These are phyloP conservation scores for Trichaptum fuscoviolaceum DNA, from an alignment of 768 basidiomycete genomes.

Conservation along the genomic window DNA sequence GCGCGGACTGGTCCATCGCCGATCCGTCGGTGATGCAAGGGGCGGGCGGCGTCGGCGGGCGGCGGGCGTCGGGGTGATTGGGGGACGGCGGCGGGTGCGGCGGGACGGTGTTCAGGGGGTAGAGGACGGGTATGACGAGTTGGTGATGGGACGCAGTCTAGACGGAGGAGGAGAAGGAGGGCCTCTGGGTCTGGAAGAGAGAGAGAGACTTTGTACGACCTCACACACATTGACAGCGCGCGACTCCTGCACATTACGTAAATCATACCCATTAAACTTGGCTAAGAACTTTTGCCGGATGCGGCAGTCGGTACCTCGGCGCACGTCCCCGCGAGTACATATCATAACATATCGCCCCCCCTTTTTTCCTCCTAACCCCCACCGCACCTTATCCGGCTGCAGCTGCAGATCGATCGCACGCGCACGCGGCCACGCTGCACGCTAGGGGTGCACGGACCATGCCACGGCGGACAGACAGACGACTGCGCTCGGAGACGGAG, in stretches of 20 bases:
- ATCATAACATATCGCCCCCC: neutral
- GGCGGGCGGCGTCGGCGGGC: conserved; percentile 20
- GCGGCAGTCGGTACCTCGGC: too few relatives aligned
- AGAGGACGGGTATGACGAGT: neutral
- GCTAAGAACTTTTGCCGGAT: too few relatives aligned
- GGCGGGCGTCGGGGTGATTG: conserved; percentile 38
- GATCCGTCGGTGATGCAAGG: neutral
- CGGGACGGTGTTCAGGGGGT: neutral
- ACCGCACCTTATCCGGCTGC: neutral
- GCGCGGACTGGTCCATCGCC: conserved; percentile 1
- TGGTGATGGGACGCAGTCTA: too few relatives aligned
- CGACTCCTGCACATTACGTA: too few relatives aligned
- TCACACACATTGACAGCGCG: too few relatives aligned
- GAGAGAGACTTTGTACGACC: too few relatives aligned
- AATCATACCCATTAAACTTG: too few relatives aligned
- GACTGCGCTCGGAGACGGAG: neutral
- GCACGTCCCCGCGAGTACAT: too few relatives aligned
- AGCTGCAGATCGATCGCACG: neutral
- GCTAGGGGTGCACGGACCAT: neutral
- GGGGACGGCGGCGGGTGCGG: conserved; percentile 24
- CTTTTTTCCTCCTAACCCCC: neutral
- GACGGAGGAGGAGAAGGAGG: too few relatives aligned
- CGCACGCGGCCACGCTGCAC: neutral
- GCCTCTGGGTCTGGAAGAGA: too few relatives aligned
- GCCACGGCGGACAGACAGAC: neutral